phyloP scores from a whole-genome alignment of 2,329 filamentous ascomycete genomes.

The Calcarisporium arbuscula region DNA sequence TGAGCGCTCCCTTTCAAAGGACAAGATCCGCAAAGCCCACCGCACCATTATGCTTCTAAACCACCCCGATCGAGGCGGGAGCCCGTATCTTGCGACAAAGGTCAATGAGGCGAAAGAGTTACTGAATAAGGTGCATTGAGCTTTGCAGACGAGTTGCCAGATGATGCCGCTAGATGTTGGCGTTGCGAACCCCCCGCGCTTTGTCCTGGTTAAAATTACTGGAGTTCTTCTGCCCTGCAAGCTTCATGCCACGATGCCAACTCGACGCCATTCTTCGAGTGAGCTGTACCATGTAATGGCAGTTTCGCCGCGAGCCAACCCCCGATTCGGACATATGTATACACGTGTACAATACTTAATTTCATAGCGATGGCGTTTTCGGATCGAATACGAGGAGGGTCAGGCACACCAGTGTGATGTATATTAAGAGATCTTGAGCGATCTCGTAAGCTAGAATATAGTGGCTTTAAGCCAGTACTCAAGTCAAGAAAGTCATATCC shows the following conservation, averaged over 20 bases:
- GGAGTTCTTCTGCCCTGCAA: neutral
- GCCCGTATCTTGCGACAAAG: conserved; percentile 93
- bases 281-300: neutral
- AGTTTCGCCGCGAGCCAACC: no score
- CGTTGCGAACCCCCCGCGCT: neutral
- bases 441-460: neutral
- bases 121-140: conserved; percentile 60
- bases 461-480: conserved; percentile 1
- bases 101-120: conserved; percentile 98
- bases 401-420: conserved; percentile 13
- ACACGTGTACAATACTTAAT: conserved; percentile 32
- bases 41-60: conserved; percentile 94
- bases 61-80: conserved; percentile 94
- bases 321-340: no score
- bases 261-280: neutral
- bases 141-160: no score
- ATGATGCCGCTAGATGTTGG: no score
- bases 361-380: conserved; percentile 41
- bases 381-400: conserved; percentile 19
- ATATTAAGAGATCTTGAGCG: no score
- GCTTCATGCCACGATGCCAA: neutral
- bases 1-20: conserved; percentile 81
- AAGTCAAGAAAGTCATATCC: no score
- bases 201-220: neutral
- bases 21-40: conserved; percentile 93